phyloP scores from a whole-genome alignment of 129 eudicot genomes.

The Saposhnikovia divaricata region DNA sequence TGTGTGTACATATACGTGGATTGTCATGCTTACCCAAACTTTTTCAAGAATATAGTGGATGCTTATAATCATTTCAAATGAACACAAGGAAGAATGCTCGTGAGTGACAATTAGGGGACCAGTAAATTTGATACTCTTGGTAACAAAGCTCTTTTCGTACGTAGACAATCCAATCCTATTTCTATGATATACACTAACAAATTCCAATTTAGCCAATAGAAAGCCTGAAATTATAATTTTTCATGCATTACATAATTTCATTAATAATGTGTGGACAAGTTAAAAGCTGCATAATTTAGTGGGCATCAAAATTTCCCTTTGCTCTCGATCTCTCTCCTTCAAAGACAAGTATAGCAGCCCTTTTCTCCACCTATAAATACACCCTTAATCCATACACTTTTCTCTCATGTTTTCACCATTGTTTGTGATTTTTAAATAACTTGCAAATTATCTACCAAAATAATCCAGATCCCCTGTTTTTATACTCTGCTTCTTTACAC shows the following conservation, averaged over 20 bases:
- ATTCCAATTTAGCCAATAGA: constrained; percentile 4
- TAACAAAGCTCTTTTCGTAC: background rate
- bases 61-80: background rate
- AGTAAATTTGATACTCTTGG: background rate
- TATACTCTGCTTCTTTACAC: background rate
- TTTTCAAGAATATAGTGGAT: background rate
- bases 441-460: background rate
- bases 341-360: background rate
- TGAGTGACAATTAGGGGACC: background rate
- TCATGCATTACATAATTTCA: constrained; percentile 15
- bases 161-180: constrained; percentile 4
- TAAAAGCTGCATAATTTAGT: constrained; percentile 24
- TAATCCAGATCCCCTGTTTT: background rate
- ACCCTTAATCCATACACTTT: constrained; percentile 28
- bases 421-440: background rate
- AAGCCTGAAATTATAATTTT: background rate
- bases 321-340: background rate
- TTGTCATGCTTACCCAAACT: background rate
- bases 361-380: constrained; percentile 47
- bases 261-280: constrained; percentile 20
- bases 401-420: constrained; percentile 30
- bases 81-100: background rate
- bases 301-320: constrained; percentile 31
- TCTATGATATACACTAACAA: constrained; percentile 1
- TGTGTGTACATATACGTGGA: background rate